Evolutionary conservation across 805 yeast species (phyloP), one percentile per base, ranked within the genome.

Genomic region (Yamadazyma kitorensis): DNA sequence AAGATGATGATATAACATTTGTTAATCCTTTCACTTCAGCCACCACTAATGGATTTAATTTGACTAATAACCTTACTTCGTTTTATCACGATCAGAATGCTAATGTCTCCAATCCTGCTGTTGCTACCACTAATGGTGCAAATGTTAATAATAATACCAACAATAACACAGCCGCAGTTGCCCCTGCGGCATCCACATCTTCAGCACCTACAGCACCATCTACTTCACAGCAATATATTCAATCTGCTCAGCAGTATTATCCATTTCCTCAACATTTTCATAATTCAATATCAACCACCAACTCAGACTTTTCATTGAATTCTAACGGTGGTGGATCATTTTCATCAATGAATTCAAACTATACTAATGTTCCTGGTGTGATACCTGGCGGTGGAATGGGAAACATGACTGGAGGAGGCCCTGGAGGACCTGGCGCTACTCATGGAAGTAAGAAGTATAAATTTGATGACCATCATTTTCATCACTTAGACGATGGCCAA

Each of bases 211-310:
- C 35, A 22, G 6, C 43, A 33, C 8, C 44, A 24, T 29, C 41
- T 30, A 15, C 44, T n/a, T n/a, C n/a, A n/a, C n/a, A 37, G 16
- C 31, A 32, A 3, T 41, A 20, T 14, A 36, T 27, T 24, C 44
- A 35, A 6, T 39, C 22, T 14, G 36, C 27, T 23, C 48, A 40
- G 20, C 42, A 37, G 12, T 31, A 37, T 19, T 42, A 37, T 12
- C 26, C 36, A 18, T 37, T 34, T 19, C 44, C 47, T 9, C 44
- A 40, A 21, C 34, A 36, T 23, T 34, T 39, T 17, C 34, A 34
- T 15, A 28, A 28, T 15, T 34, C 37, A 13, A 24, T 28, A 4
- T 28, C 33, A 5, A 34, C 27, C 3, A 24, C n/a, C n/a, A 34
- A 34, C n/a, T 23, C 29, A 3, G 37, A 34, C 5, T 34, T 23